Base-by-base conservation (phyloP, 768 basidiomycete species). In the Scleroderma bovista region DNA sequence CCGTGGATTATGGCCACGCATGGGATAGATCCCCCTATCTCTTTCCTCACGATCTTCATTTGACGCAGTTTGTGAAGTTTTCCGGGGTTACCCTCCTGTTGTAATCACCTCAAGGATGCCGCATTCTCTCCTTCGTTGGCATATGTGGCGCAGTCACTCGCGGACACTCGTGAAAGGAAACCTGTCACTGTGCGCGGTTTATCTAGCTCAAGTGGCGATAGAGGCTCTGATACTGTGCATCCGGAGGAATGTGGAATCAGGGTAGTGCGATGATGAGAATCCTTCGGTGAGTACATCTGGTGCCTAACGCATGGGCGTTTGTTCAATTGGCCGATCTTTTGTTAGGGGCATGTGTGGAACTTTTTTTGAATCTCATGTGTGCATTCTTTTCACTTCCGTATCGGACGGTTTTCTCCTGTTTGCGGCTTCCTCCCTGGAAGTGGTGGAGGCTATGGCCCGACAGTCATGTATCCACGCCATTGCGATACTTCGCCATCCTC, bases 61-160 rank as follows among this genome's bases (percentile, higher is more conserved):
- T 51, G 46, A 54, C 32, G 50, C 57, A 42, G 53, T 33, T 15
- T 17, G 26, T 54, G 54, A 52, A 40, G 33, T n/a, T 22, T 45
- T 45, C 44, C 16, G 50, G 54, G 49, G 34, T 40, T 50, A 31
- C 48, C 59, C 17, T 8, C 33, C 31, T 26, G 44, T 40, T 63
- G 54, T 65, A 63, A 65, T 65, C 61, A 65, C 60, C 62, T 65
- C 54, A 59, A 56, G 63, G 60, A 54, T 5, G 15, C 57, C 59
- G 58, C 63, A 47, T 64, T 58, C 57, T 36, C 53, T 39, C 50
- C 12, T 12, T 32, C 36, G 49, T 43, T n/a, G 41, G 41, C 23
- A 26, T 43, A 16, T 23, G n/a, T n/a, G 24, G 24, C 24, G 23
- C 16, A 43, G 15, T 23, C 13, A 15, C 24, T 16, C 7, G 24